Conservation (phyloP, 768 basidiomycete species). For the Leucosporidium yakuticum region DNA sequence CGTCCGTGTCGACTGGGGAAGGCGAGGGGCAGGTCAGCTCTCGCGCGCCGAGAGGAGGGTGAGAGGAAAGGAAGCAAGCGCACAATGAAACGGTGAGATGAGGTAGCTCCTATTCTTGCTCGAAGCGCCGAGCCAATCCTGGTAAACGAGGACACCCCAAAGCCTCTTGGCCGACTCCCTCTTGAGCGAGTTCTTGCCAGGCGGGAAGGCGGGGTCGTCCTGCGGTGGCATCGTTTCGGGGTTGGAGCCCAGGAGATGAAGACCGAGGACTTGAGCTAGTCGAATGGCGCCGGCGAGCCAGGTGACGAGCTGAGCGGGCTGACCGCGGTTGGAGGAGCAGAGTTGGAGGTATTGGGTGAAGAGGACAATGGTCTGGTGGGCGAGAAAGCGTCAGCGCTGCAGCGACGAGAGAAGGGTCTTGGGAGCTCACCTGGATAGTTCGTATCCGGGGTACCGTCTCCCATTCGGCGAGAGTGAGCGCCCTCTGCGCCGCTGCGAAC, state of each 20-base stretch:
- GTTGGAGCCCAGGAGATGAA: slow-evolving; percentile 29
- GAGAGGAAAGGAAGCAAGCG: not conserved
- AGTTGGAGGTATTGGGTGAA: slow-evolving; percentile 35
- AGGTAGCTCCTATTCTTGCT: slow-evolving; percentile 20
- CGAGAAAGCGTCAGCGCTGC: not conserved
- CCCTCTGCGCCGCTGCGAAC: slow-evolving; percentile 26
- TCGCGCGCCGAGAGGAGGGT: not conserved
- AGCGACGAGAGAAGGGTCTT: too few species aligned
- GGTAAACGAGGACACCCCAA: slow-evolving; percentile 32
- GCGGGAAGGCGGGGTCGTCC: slow-evolving; percentile 33
- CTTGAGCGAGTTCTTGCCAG: slow-evolving; percentile 29
- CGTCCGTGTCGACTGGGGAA: slow-evolving; percentile 28
- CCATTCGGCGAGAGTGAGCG: slow-evolving; percentile 28
- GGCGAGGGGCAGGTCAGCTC: not conserved
- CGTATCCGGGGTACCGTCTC: slow-evolving; percentile 25
- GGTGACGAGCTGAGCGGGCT: slow-evolving; percentile 23
- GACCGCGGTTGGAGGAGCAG: slow-evolving; percentile 27
- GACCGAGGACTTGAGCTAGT: slow-evolving; percentile 21
- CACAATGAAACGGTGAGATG: slow-evolving; percentile 26
- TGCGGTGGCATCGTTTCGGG: slow-evolving; percentile 32
- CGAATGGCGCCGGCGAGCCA: slow-evolving; percentile 33
- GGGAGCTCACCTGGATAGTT: slow-evolving; percentile 25
- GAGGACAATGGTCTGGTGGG: slow-evolving; percentile 28
- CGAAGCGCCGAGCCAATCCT: slow-evolving; percentile 35
- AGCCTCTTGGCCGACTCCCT: slow-evolving; percentile 32